These are phyloP conservation scores for Picea abies DNA, from an alignment of 83 land plant species.

Conservation along the genomic window DNA sequence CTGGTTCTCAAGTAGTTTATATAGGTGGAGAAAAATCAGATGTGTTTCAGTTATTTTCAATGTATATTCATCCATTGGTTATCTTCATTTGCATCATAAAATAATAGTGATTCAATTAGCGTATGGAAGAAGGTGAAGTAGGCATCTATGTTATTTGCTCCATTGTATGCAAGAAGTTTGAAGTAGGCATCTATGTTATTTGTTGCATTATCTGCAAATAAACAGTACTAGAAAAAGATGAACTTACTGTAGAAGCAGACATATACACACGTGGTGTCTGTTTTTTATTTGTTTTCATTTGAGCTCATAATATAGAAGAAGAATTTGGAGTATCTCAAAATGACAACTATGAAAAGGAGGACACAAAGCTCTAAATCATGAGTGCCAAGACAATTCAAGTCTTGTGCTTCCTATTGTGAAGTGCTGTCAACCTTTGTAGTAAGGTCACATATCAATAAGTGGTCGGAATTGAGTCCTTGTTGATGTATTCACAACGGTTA, in stretches of 20 bases:
- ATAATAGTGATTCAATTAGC: not conserved
- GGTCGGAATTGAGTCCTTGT: too few species aligned
- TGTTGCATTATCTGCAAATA: conserved; percentile 4
- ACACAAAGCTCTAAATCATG: too few species aligned
- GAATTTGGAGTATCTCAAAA: not conserved
- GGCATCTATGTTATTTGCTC: not conserved
- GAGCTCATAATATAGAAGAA: not conserved
- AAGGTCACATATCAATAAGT: not conserved
- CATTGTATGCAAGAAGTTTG: not conserved
- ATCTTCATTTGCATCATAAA: not conserved
- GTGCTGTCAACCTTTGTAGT: not conserved
- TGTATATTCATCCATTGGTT: conserved; percentile 3
- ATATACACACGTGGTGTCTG: not conserved
- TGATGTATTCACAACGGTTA: not conserved
- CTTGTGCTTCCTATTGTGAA: not conserved
- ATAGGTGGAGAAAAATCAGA: not conserved
- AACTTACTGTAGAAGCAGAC: not conserved
- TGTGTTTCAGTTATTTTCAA: not conserved
- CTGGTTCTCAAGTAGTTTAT: not conserved
- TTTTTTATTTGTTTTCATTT: not conserved
- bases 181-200: not conserved
- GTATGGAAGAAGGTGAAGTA: not conserved
- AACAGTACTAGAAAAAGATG: not conserved
- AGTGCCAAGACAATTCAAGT: not conserved
- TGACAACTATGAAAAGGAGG: not conserved